These are phyloP conservation scores for Mikania micrantha DNA, from an alignment of 129 eudicot species.

Conservation along the genomic window DNA sequence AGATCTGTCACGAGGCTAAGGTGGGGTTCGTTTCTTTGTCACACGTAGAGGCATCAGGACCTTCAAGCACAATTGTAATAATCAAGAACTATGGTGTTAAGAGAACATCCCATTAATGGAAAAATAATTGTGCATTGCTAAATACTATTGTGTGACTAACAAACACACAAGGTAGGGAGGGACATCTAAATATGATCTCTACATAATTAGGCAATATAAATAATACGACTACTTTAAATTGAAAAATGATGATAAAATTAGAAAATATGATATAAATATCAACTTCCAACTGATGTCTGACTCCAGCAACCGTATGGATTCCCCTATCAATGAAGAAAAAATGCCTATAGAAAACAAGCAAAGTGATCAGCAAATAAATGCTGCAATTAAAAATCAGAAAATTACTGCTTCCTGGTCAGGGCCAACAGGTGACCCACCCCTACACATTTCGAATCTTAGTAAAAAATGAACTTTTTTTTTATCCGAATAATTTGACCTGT, in stretches of 20 bases:
- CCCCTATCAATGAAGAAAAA: slow-evolving; percentile 23
- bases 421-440: neutral
- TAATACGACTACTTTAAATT: slow-evolving; percentile 8
- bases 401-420: neutral
- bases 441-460: neutral
- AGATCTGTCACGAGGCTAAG: too few species aligned
- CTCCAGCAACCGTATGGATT: slow-evolving; percentile 8
- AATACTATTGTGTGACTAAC: slow-evolving; percentile 14
- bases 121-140: neutral
- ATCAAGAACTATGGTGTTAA: neutral
- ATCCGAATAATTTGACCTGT: neutral
- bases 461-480: neutral
- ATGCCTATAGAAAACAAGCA: slow-evolving; percentile 34
- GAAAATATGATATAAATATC: slow-evolving; percentile 6
- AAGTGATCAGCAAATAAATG: slow-evolving; percentile 25
- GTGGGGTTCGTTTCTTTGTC: neutral
- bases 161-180: too few species aligned
- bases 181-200: slow-evolving; percentile 22
- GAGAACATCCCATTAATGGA: neutral
- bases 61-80: neutral
- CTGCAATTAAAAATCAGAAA: too few species aligned
- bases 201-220: slow-evolving; percentile 5
- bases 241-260: neutral
- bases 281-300: slow-evolving; percentile 4
- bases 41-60: neutral